Evolutionary conservation across 2,329 filamentous ascomycete genomes (phyloP), one percentile per base, ranked within the genome.

Genomic region (Sphaerostilbella broomeana): DNA sequence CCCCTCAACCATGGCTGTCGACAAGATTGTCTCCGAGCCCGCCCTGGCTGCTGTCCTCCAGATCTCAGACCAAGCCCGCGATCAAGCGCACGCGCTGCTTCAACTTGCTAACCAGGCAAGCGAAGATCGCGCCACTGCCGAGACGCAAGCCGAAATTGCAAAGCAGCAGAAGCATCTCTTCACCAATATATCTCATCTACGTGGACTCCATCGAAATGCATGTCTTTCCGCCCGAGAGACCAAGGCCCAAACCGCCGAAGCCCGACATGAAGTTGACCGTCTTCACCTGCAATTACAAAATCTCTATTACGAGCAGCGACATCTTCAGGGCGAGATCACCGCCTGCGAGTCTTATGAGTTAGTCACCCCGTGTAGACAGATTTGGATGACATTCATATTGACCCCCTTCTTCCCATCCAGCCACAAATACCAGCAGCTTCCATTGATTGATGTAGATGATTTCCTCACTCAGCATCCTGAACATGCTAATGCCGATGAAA

Each of bases 231-330:
- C 88, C 20, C 80, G 92, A 49, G 79, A 87, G 51, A 95, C 89
- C 11, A 97, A 97, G 61, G 72, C 84, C 38, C 71, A 79, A 51
- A 97, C 92, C 1, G 84, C 86, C 20, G 87, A 95, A 60, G 85
- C 84, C 34, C 79, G 89, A 34, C 85, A 90, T 53, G 87, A 95
- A 63, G 87, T 97, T 48, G 92, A 98, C 59, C 79, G 82, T 35
- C 71, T 98, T 45, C 89, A 97, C 58, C 72, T 98, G 25, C 86
- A 94, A 56, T 72, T 98, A 40, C 90, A 97, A 63, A 98, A 98
- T 56, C 68, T 98, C 6, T 94, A 92, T 61, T 98, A 98, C 57
- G 90, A 98, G 62, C 89, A 97, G 65, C 74, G 86, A 39, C 88
- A 95, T 61, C 68, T 98, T 39, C 79, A 85, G 48, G 86, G 86